Evolutionary conservation across 345 rosid species (phyloP).

Genomic region (Garcia nutans): DNA sequence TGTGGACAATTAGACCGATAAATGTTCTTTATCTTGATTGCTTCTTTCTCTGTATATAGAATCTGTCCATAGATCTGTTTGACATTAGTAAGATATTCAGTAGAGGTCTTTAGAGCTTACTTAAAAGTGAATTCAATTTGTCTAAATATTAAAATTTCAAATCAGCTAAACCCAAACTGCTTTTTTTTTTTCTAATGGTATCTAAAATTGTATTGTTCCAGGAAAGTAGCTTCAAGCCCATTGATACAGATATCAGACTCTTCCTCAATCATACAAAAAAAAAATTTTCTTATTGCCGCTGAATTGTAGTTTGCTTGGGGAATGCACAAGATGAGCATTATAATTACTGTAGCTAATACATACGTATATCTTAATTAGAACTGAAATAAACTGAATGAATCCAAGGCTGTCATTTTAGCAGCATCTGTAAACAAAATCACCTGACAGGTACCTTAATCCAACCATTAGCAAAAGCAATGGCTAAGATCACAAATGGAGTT

Average conservation of each 20-base stretch:
- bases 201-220: too few species aligned
- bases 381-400: not conserved
- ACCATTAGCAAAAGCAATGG: slow-evolving; percentile 88
- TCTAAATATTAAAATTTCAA: too few species aligned
- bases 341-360: slow-evolving; percentile 1
- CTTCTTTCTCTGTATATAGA: too few species aligned
- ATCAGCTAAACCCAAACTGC: too few species aligned
- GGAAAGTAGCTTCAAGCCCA: too few species aligned
- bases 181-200: too few species aligned
- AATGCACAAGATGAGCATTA: slow-evolving; percentile 7
- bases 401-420: not conserved
- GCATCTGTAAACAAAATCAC: slow-evolving; percentile 30
- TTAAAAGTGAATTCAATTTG: too few species aligned
- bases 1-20: not conserved
- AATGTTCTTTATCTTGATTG: too few species aligned
- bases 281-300: not conserved
- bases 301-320: not conserved
- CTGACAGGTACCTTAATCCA: slow-evolving; percentile 89
- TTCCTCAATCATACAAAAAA: not conserved
- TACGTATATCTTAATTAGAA: slow-evolving; percentile 18
- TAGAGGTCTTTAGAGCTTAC: too few species aligned
- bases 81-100: too few species aligned
- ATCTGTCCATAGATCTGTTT: too few species aligned
- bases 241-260: not conserved
- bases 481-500: slow-evolving; percentile 86